A percentile compares a stretch with the other conserved stretches of the same genome.
phyloP scores from a whole-genome alignment of 257 asterid genomes.

The Henckelia pumila region DNA sequence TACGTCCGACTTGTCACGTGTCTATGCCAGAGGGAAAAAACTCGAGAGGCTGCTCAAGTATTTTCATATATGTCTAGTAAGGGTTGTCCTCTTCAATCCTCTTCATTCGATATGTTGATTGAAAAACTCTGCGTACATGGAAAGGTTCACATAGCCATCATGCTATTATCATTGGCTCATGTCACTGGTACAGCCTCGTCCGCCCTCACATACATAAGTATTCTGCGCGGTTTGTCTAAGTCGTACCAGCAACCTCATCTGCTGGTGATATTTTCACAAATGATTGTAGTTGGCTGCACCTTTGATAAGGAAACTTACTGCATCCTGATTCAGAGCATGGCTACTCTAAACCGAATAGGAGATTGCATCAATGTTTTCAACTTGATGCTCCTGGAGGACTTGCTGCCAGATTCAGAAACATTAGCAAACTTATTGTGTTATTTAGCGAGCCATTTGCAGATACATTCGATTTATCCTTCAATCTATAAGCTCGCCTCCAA shows the following conservation, averaged over 20 bases:
- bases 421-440: background rate
- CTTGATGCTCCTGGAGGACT: background rate
- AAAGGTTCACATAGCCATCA: slow-evolving; percentile 40
- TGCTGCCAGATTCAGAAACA: background rate
- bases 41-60: slow-evolving; percentile 51
- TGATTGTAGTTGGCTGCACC: slow-evolving; percentile 52
- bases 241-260: slow-evolving; percentile 30
- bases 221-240: slow-evolving; percentile 48
- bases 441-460: slow-evolving; percentile 20
- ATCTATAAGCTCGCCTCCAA: slow-evolving; percentile 34
- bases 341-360: slow-evolving; percentile 1
- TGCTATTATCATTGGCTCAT: slow-evolving; percentile 40
- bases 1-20: slow-evolving; percentile 52
- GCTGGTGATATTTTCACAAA: slow-evolving; percentile 45
- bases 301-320: slow-evolving; percentile 51
- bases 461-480: slow-evolving; percentile 48
- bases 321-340: slow-evolving; percentile 25
- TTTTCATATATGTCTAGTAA: slow-evolving; percentile 58
- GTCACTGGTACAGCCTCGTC: slow-evolving; percentile 32
- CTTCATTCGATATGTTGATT: slow-evolving; percentile 45
- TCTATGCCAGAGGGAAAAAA: slow-evolving; percentile 44
- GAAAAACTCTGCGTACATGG: slow-evolving; percentile 45
- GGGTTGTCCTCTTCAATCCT: slow-evolving; percentile 36
- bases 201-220: slow-evolving; percentile 37
- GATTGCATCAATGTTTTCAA: background rate